phyloP scores from a whole-genome alignment of 352 stramenopile genomes.

The Phytophthora palmivora region DNA sequence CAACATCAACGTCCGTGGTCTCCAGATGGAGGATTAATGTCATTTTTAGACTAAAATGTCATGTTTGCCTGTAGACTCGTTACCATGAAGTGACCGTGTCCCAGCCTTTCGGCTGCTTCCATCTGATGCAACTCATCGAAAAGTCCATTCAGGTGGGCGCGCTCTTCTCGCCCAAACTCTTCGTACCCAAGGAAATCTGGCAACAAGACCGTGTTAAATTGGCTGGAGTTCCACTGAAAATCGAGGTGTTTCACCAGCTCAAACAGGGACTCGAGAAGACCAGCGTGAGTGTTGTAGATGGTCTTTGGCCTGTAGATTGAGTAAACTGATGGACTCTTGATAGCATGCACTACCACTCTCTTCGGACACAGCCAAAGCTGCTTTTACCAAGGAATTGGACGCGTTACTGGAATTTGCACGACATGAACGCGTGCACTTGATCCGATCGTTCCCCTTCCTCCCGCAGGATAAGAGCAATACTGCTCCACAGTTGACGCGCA shows the following conservation, averaged over 20 bases:
- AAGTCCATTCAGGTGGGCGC: conserved; percentile 80
- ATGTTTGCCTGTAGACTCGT: conserved; percentile 41
- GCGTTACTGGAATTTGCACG: conserved; percentile 57
- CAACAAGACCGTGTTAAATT: conserved; percentile 75
- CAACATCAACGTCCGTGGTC: conserved; percentile 55
- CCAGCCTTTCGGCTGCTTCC: conserved; percentile 74
- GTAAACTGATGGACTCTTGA: background rate
- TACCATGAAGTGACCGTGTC: conserved; percentile 64
- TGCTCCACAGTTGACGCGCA: conserved; percentile 13
- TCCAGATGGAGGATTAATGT: background rate
- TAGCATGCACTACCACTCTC: conserved; percentile 65
- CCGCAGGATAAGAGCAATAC: conserved; percentile 30
- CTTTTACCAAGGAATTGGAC: conserved; percentile 67
- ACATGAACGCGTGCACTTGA: conserved; percentile 54
- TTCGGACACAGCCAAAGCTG: conserved; percentile 50
- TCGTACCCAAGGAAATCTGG: conserved; percentile 84
- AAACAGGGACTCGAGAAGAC: conserved; percentile 76
- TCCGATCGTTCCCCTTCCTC: conserved; percentile 72
- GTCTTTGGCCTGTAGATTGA: background rate
- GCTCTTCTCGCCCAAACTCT: conserved; percentile 76
- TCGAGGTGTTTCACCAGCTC: conserved; percentile 69
- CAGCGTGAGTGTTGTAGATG: conserved; percentile 41
- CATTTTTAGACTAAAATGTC: conserved; percentile 4
- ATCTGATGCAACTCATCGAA: conserved; percentile 84
- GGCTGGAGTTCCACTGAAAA: conserved; percentile 62